Evolutionary conservation across 106 monocot species (phyloP).

Genomic region (Acanthochlamys bracteata): DNA sequence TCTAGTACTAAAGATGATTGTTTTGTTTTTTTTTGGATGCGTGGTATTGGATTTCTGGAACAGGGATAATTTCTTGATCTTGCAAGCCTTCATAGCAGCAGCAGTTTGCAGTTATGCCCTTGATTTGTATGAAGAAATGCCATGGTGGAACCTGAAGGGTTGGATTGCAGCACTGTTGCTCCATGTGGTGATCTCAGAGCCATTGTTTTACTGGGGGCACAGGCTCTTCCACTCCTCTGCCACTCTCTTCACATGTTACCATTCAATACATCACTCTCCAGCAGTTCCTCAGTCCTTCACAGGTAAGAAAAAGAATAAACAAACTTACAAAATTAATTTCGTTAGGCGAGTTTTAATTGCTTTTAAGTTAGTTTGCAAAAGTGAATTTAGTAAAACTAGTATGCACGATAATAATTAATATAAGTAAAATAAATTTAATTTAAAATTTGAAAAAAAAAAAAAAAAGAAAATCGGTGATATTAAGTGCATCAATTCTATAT

Average conservation of each 20-base stretch:
- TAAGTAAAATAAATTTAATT: too few species aligned
- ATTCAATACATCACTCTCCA: conserved; percentile 68
- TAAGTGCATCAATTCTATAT: too few species aligned
- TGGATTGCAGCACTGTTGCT: conserved; percentile 22
- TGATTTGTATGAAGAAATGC: conserved; percentile 18
- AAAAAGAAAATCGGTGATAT: too few species aligned
- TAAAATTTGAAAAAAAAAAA: neutral
- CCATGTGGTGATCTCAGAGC: conserved; percentile 54
- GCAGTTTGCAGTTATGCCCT: conserved; percentile 44
- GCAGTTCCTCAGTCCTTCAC: conserved; percentile 60
- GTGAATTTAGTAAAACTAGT: too few species aligned
- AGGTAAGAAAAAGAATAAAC: conserved; percentile 24
- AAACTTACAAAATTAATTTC: neutral
- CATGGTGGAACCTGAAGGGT: conserved; percentile 47
- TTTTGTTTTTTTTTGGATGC: neutral
- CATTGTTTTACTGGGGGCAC: conserved; percentile 57
- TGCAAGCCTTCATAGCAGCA: conserved; percentile 51
- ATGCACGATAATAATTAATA: too few species aligned
- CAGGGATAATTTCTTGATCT: conserved; percentile 88
- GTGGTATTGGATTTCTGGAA: conserved; percentile 1
- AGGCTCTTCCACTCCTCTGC: conserved; percentile 45
- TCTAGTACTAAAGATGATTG: neutral
- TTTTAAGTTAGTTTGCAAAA: too few species aligned
- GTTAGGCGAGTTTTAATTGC: too few species aligned
- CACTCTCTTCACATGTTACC: conserved; percentile 49